Evolutionary conservation across 768 basidiomycete species (phyloP).

Genomic region (Suillus occidentalis): DNA sequence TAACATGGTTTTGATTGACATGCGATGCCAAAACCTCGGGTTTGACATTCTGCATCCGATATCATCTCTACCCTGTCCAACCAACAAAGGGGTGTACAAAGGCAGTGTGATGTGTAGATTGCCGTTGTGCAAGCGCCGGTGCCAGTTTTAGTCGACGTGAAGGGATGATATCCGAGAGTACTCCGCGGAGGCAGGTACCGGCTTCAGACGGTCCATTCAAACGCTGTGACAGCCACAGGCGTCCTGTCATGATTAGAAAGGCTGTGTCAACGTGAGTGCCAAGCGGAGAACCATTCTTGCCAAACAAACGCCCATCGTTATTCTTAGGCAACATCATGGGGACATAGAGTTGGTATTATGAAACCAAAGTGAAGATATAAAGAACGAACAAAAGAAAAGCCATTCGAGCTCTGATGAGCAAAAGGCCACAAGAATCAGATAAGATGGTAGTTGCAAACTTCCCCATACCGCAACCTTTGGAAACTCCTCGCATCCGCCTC

Average conservation of each 20-base stretch:
- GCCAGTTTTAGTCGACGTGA: not conserved
- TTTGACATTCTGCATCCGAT: not conserved
- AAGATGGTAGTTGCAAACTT: not conserved
- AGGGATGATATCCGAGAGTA: not conserved
- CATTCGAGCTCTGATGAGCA: not conserved
- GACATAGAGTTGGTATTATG: not conserved
- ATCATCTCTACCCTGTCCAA: not conserved
- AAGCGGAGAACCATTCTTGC: not conserved
- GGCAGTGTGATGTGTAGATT: not conserved
- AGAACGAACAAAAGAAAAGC: not conserved
- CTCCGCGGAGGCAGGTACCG: not conserved
- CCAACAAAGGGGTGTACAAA: not conserved
- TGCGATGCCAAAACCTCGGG: not conserved
- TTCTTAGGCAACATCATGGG: not conserved
- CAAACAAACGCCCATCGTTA: not conserved
- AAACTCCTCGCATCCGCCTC: not conserved
- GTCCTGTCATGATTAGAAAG: not conserved
- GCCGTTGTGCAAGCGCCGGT: not conserved
- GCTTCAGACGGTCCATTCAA: not conserved
- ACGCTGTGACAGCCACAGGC: not conserved
- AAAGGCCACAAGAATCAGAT: not conserved
- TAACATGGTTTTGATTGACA: not conserved
- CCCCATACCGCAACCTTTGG: not conserved
- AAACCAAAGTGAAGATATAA: not conserved
- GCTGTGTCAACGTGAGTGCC: not conserved